Evolutionary conservation across 345 rosid species (phyloP), one percentile per base, ranked within the genome.

Genomic region (Draba incana): DNA sequence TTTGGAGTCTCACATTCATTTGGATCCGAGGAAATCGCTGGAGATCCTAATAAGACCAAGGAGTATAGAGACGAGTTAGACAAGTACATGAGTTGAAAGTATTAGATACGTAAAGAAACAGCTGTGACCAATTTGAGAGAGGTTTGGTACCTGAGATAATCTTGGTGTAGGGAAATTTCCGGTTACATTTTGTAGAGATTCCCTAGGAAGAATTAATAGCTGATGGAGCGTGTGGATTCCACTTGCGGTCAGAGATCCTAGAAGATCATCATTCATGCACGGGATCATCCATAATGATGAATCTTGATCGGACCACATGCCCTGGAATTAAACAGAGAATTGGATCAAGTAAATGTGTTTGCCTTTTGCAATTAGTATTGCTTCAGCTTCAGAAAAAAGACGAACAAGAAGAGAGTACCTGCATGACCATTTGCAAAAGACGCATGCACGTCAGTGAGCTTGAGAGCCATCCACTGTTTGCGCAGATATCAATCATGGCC

Each of bases 371-470:
- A 61, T 16, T 48, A 4, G 6, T 50, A 57, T 16, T 50, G 37
- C 45, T 45, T 14, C 35, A 43, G 20, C 49, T 51, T 67, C 48
- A 7, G 20, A 0, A 38, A n/a, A 2, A 66, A 41, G 28, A 49
- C 27, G 12, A 57, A 49, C 28, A 54, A 58, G 57, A 24, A 23
- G 56, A 54, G 6, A 49, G 52, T 85, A 93, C 98, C 97, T 93
- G 98, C 94, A 90, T 90, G 69, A 93, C 86, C 97, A 93, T 93
- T 83, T 93, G 98, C 86, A 93, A 57, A 68, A 90, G 96, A 78
- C 81, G 98, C 97, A 90, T 93, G 82, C 98, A 93, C 66, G 84
- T 80, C 46, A 93, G 74, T 10, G 98, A 87, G 81, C 97, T 87
- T 48, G 86, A 75, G 77, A 93, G 96, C 98, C 98, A 93, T 77